These are phyloP conservation scores for Candida rishiriensis DNA, from an alignment of 805 yeast genomes.

Conservation along the genomic window DNA sequence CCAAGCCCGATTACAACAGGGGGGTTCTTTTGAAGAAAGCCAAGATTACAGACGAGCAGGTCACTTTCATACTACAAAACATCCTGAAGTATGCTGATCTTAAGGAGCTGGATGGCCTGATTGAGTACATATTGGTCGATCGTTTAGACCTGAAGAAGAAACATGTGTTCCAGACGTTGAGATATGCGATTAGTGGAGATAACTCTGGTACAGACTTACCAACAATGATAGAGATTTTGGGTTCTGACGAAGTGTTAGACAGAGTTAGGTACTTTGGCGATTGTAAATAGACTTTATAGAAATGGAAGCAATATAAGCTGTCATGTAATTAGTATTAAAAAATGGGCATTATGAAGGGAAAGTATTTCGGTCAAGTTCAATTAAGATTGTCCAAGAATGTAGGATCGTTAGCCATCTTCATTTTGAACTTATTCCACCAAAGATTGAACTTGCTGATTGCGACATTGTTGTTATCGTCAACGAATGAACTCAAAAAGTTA, in stretches of 20 bases:
- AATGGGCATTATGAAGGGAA: not conserved
- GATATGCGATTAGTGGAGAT: slow-evolving; percentile 70
- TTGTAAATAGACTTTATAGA: slow-evolving; percentile 1
- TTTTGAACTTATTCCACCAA: slow-evolving; percentile 93
- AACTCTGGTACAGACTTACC: slow-evolving; percentile 68
- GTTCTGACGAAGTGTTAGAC: slow-evolving; percentile 32
- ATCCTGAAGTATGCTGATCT: slow-evolving; percentile 6
- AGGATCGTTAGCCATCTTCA: slow-evolving; percentile 75
- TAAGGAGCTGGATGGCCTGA: slow-evolving; percentile 7
- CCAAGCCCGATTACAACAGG: slow-evolving; percentile 29
- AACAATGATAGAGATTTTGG: slow-evolving; percentile 50
- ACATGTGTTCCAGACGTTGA: slow-evolving; percentile 48
- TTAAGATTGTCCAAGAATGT: slow-evolving; percentile 58
- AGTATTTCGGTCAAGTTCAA: slow-evolving; percentile 5
- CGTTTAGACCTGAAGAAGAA: slow-evolving; percentile 29
- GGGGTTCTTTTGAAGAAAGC: slow-evolving; percentile 12
- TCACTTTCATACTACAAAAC: slow-evolving; percentile 5
- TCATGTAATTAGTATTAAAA: not conserved
- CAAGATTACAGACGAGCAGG: slow-evolving; percentile 9
- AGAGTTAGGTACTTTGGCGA: slow-evolving; percentile 21
- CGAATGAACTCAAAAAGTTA: slow-evolving; percentile 83
- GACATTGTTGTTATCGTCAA: slow-evolving; percentile 75
- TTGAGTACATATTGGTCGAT: slow-evolving; percentile 1
- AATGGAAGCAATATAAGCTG: not conserved
- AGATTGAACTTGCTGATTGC: slow-evolving; percentile 82